These are phyloP conservation scores for Triticum monococcum DNA, from an alignment of 176 grass and related monocot genomes.

Conservation along the genomic window DNA sequence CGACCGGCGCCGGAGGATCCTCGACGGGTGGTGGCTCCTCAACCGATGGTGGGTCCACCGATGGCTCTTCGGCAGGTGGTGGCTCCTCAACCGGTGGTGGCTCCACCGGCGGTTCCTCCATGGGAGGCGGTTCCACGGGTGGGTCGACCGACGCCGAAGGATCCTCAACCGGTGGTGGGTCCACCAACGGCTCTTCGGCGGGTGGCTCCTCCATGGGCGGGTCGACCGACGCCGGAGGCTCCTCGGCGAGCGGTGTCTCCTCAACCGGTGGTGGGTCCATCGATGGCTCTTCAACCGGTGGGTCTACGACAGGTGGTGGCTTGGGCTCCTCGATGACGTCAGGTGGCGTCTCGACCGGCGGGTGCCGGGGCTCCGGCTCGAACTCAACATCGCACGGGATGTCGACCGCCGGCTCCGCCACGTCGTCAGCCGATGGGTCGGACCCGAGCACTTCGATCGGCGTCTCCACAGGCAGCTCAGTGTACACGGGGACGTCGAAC, in stretches of 20 bases:
- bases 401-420: slow-evolving; percentile 2
- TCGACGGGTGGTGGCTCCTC: background rate
- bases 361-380: background rate
- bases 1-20: background rate
- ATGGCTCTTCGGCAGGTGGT: background rate
- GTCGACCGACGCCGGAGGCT: background rate
- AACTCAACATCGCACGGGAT: slow-evolving; percentile 40
- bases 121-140: background rate
- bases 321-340: background rate
- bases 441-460: slow-evolving; percentile 29
- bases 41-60: background rate
- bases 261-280: background rate
- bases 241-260: background rate
- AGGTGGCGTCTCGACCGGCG: background rate
- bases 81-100: background rate
- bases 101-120: background rate
- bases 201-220: too few relatives aligned
- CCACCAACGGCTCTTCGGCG: too few relatives aligned
- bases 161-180: background rate
- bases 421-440: background rate
- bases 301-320: background rate
- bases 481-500: slow-evolving; percentile 21
- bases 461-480: slow-evolving; percentile 38
- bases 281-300: background rate
- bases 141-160: background rate